These are phyloP conservation scores for Kurtzmaniella quercitrusa DNA, from an alignment of 1,139 yeast genomes.

Conservation along the genomic window DNA sequence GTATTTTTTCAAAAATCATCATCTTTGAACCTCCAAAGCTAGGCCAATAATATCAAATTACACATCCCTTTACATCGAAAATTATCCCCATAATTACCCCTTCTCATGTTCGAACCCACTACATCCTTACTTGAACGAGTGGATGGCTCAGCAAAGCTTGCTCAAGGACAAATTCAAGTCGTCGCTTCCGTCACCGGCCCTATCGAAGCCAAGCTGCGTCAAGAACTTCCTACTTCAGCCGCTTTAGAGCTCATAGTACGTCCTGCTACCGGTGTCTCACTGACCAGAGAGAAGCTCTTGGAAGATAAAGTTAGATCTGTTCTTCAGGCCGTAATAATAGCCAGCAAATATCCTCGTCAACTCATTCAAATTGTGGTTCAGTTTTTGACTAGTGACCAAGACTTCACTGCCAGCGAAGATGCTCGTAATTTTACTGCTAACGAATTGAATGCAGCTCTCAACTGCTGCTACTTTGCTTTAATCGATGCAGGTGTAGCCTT, in stretches of 20 bases:
- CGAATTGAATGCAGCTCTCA: conserved; percentile 70
- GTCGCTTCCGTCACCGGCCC: conserved; percentile 87
- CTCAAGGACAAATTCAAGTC: conserved; percentile 50
- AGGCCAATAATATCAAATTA: not conserved
- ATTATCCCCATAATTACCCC: not conserved
- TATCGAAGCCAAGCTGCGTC: conserved; percentile 76
- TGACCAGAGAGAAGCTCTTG: conserved; percentile 72
- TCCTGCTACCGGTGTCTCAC: conserved; percentile 72
- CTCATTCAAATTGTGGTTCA: conserved; percentile 86
- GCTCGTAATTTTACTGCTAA: conserved; percentile 34
- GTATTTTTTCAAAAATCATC: too few species aligned
- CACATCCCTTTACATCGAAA: not conserved
- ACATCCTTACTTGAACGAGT: conserved; percentile 49
- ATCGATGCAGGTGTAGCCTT: conserved; percentile 77
- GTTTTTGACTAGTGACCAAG: conserved; percentile 59
- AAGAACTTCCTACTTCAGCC: conserved; percentile 78
- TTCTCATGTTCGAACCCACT: conserved; percentile 14
- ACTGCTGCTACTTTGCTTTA: conserved; percentile 68
- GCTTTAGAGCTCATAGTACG: conserved; percentile 77
- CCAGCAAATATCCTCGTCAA: conserved; percentile 77
- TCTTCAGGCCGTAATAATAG: conserved; percentile 56
- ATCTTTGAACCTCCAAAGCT: not conserved
- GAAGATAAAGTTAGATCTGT: conserved; percentile 69
- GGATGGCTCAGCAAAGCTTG: conserved; percentile 75
- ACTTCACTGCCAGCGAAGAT: conserved; percentile 21